Evolutionary conservation across 2,329 filamentous ascomycete species (phyloP), one percentile per base, ranked within the genome.

Genomic region (Fusarium decemcellulare): DNA sequence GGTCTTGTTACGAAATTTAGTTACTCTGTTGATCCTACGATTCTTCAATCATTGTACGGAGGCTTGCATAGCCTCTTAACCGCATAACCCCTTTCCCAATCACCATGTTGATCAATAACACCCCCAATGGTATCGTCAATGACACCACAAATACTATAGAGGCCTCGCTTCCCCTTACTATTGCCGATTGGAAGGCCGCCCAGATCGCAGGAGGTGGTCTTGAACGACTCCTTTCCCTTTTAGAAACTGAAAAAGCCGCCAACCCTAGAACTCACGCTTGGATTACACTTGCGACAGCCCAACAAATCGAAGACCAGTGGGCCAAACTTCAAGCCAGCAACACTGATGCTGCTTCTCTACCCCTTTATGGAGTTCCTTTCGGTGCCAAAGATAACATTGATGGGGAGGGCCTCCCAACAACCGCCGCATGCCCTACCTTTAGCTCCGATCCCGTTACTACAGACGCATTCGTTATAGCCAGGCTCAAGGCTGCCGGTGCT

Each of bases 301-400:
- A 67, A 18, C 76, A 79, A n/a, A 66, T 79, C 30, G 42, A 63
- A 47, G 29, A 54, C 2, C 67, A 74, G 37, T 69, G 73, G 72
- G 34, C 46, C 15, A 34, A 15, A 0, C 65, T 74, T n/a, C 58
- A 72, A 29, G 4, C 59, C 6, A 63, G 65, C 8, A 36, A 27
- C 2, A 7, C 61, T 15, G 56, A 65, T 6, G 4, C 51, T 6
- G 14, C 52, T 11, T 52, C 62, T 0, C 61, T 89, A 78, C 84
- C 86, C 8, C 80, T 90, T 2, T 88, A 84, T 61, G 87, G 87
- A 14, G 79, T 89, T 3, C 87, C 87, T 0, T 90, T 89, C 67
- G 86, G 83, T 2, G 80, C 85, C 57, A 89, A 89, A 67, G 87
- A 89, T 66, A 87, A 84, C 43, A 88, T 89, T 54, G 85, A 89